Evolutionary conservation across 768 basidiomycete species (phyloP), one percentile per base, ranked within the genome.

Genomic region (Lactarius tabidus): DNA sequence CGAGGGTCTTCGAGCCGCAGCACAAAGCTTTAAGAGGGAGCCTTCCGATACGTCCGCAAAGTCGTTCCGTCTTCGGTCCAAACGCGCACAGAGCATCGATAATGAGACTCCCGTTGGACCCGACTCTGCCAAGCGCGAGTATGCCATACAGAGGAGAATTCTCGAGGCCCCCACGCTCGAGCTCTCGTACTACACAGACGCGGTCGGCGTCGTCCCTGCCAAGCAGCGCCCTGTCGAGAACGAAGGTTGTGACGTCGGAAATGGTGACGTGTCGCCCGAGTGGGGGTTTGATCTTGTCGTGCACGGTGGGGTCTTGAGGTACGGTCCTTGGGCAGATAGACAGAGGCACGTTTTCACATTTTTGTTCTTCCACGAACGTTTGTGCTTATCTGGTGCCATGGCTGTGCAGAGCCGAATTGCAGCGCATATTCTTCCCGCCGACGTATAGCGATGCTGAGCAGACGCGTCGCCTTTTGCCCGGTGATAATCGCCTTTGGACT

Each of bases 251-350:
- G 88, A 93, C 67, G 80, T 95, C 57, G 94, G 92, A 2, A 97
- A 97, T 72, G 89, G 93, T 1, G 95, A 91, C 71, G 72, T 88
- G 48, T 81, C 90, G 26, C 96, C 96, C 7, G 93, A 98, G 72
- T 98, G 95, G 92, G 96, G 95, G 3, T 77, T 97, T 29, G 92
- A 98, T 71, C 70, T 98, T 20, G 82, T 88, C 20, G 79, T 98
- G n/a, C 79, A 85, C 64, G 86, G 87, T 20, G 95, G 93, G 0
- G 74, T 81, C 39, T 69, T 97, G 39, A 83, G 85, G 23, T 98
- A 98, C 73, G 96, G 96, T 6, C 96, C 96, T 4, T 98, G 96
- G 96, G 90, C 95, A 28, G 96, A 98, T 76, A 83, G 95, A 29
- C 96, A 97, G 75, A 81, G 95, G 91, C 88, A 72, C 70, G 77